Base-by-base conservation (phyloP, 1,284 basidiomycete species). In the Ceratobasidium sp. region DNA sequence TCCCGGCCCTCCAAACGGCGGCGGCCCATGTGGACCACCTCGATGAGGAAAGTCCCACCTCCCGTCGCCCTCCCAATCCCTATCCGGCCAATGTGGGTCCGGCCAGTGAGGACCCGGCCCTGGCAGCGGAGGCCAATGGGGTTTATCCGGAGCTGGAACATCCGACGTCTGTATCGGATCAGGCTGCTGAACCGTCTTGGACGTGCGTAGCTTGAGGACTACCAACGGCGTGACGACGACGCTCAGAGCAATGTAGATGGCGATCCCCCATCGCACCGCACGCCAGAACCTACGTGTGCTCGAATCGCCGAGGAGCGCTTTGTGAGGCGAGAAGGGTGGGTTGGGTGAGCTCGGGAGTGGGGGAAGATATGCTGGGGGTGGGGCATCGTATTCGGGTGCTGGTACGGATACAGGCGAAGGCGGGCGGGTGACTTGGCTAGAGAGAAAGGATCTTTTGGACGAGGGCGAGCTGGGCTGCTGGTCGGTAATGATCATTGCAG, bases 381-480 rank as follows among this genome's bases (percentile, higher is more conserved):
- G 60, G 27, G 59, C 59, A 20, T 62, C 71, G 27, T 74, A 59
- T 44, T 62, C 69, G 4, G 60, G 60, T 6, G 60, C 60, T 64
- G 60, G 12, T 41, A 35, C 44, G 18, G 60, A 3, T 23, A 35
- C 38, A 6, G 69, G 57, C 8, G 69, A 59, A 18, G 54, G 44
- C 8, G 69, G 44, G 16, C 50, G 41, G 6, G 57, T 50, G 14
- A 33, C 23, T 7, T 27, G 44, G 6, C 12, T 18, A 3, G 59
- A 44, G 23, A 54, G 27, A 38, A 74, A 74, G 0, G 71, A 74
- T 8, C 71, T 59, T 57, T 74, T 74, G 14, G 71, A 74, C 16
- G 57, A 33, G 50, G 71, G 71, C 12, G 71, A 74, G 54, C 71
- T 74, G 27, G 71, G 71, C 71, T 74, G 71, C 59, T 74, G 69